A percentile compares a stretch with the other conserved stretches of the same genome.
Conservation (phyloP, 768 basidiomycete genomes). For the Agrocybe praecox region DNA sequence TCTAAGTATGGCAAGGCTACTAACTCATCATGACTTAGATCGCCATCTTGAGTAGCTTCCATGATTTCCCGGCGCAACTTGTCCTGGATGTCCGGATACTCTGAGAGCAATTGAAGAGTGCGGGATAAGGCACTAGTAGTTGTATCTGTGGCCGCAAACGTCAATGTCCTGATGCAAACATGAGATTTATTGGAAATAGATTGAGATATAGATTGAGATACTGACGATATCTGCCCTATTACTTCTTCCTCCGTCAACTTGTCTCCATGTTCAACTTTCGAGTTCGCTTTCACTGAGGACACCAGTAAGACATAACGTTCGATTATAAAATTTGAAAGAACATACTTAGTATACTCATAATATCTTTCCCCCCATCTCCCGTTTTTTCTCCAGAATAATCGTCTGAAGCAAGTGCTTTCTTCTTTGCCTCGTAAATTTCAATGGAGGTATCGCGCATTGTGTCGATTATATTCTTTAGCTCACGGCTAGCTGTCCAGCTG, state of each 20-base stretch:
- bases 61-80: constrained; percentile 27
- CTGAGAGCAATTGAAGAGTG: constrained; percentile 25
- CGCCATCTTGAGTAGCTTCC: constrained; percentile 23
- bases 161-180: constrained; percentile 20
- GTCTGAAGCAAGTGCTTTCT: constrained; percentile 32
- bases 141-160: constrained; percentile 31
- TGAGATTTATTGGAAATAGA: not conserved
- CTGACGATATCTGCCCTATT: constrained; percentile 36
- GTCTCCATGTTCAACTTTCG: constrained; percentile 31
- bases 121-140: constrained; percentile 29
- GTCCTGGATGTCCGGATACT: constrained; percentile 32
- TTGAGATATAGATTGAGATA: not conserved
- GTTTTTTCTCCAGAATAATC: constrained; percentile 34
- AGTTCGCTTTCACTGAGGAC: constrained; percentile 41
- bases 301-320: not conserved
- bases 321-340: not conserved
- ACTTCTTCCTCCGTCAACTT: constrained; percentile 37
- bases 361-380: constrained; percentile 43
- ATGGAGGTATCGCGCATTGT: constrained; percentile 36
- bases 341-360: constrained; percentile 49
- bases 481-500: constrained; percentile 29
- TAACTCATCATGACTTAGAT: constrained; percentile 31
- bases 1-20: constrained; percentile 34
- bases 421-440: constrained; percentile 39
- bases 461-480: constrained; percentile 32